These are phyloP conservation scores for Colletotrichum musae DNA, from an alignment of 2,329 filamentous ascomycete species.

Conservation along the genomic window DNA sequence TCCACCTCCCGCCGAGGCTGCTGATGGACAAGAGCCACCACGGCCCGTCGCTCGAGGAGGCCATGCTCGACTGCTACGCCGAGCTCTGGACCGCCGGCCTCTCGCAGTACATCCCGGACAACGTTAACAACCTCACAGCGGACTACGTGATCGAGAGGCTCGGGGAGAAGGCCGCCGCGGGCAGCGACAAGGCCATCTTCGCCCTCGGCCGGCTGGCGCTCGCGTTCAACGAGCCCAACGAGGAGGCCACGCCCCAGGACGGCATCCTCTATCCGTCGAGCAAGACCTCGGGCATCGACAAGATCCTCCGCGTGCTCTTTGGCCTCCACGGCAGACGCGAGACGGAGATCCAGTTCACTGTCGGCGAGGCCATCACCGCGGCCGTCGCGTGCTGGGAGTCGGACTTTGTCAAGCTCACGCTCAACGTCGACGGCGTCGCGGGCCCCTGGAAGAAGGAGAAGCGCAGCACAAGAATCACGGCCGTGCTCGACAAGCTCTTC, in stretches of 20 bases:
- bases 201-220: conserved; percentile 84
- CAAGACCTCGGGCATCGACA: conserved; percentile 35
- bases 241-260: conserved; percentile 44
- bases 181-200: conserved; percentile 86
- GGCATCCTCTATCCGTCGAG: conserved; percentile 25
- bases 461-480: conserved; percentile 32
- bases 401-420: conserved; percentile 79
- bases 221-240: conserved; percentile 62
- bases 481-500: conserved; percentile 80
- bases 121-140: conserved; percentile 48
- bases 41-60: conserved; percentile 57
- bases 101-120: conserved; percentile 45
- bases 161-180: conserved; percentile 79
- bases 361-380: conserved; percentile 89
- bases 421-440: conserved; percentile 76
- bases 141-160: conserved; percentile 73
- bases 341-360: conserved; percentile 89
- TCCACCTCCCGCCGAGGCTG: conserved; percentile 50
- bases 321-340: conserved; percentile 87
- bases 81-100: conserved; percentile 64
- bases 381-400: conserved; percentile 87
- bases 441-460: conserved; percentile 58
- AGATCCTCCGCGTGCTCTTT: conserved; percentile 74
- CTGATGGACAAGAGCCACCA: conserved; percentile 47
- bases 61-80: conserved; percentile 60